These are phyloP conservation scores for Backusella circina DNA, from an alignment of 192 early-diverging fungal genomes.

Conservation along the genomic window DNA sequence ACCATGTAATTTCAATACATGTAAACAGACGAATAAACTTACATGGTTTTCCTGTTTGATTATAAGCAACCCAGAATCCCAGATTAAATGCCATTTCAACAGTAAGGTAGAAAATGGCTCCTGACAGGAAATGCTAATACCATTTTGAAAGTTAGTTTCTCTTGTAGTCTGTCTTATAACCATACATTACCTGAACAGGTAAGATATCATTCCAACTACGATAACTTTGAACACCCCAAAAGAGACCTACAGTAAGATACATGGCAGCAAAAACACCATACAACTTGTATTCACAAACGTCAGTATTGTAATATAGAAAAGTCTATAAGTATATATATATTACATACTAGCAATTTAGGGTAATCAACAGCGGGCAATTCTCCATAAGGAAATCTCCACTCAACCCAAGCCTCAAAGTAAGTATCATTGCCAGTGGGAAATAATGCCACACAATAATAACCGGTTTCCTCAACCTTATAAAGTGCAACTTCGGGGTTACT, in stretches of 20 bases:
- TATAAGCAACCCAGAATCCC: slow-evolving; percentile 73
- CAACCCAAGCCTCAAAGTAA: slow-evolving; percentile 51
- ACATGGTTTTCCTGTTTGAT: slow-evolving; percentile 58
- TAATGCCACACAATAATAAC: slow-evolving; percentile 79
- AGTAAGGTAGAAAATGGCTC: slow-evolving; percentile 80
- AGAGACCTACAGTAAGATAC: slow-evolving; percentile 70
- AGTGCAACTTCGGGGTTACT: slow-evolving; percentile 42
- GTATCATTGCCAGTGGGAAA: slow-evolving; percentile 27
- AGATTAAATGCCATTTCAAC: slow-evolving; percentile 93
- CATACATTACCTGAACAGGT: slow-evolving; percentile 63
- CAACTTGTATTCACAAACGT: slow-evolving; percentile 43
- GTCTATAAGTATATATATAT: background rate
- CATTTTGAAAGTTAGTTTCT: background rate
- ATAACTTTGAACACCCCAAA: slow-evolving; percentile 78
- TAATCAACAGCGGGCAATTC: slow-evolving; percentile 81
- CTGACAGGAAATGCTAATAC: slow-evolving; percentile 73
- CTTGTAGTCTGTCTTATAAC: background rate
- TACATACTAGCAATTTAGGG: slow-evolving; percentile 74
- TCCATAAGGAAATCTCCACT: slow-evolving; percentile 81
- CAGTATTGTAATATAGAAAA: background rate
- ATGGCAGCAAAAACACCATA: slow-evolving; percentile 71
- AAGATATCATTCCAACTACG: slow-evolving; percentile 87
- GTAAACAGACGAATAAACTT: slow-evolving; percentile 43
- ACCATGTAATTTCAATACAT: slow-evolving; percentile 1
- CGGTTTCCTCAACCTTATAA: slow-evolving; percentile 72